Evolutionary conservation across 208 protist genomes (phyloP).

Genomic region (Trypanosomatidae sp.): DNA sequence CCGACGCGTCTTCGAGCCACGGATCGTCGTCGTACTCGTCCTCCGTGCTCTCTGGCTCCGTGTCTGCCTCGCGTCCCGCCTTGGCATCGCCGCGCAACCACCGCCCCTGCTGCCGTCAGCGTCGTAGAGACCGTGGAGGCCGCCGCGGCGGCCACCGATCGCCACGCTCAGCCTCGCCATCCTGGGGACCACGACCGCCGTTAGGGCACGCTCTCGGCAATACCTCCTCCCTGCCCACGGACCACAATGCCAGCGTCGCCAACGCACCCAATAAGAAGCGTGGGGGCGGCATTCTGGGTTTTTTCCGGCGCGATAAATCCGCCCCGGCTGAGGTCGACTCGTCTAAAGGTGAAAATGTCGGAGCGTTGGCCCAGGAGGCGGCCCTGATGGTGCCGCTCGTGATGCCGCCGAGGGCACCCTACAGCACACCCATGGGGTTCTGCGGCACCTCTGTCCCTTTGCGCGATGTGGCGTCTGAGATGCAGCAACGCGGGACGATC

Average conservation of each 20-base stretch:
- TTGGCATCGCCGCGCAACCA: slow-evolving; percentile 9
- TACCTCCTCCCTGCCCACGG: background rate
- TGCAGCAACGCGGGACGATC: background rate
- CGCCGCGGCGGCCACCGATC: slow-evolving; percentile 8
- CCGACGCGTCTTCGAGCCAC: background rate
- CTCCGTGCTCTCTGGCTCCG: slow-evolving; percentile 3
- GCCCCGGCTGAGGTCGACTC: background rate
- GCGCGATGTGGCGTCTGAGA: slow-evolving; percentile 4
- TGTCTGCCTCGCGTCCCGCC: background rate
- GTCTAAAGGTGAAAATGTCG: background rate
- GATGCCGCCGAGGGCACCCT: slow-evolving; percentile 17
- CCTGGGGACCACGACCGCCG: background rate
- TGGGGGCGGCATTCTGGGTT: slow-evolving; percentile 6
- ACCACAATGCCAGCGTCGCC: background rate
- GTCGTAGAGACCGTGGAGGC: slow-evolving; percentile 1
- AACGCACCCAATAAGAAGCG: slow-evolving; percentile 14
- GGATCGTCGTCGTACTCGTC: slow-evolving; percentile 1
- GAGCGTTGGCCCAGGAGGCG: background rate
- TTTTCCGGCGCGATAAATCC: slow-evolving; percentile 25
- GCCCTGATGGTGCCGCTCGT: background rate
- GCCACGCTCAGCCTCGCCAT: background rate
- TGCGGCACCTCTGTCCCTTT: background rate
- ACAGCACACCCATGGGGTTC: background rate
- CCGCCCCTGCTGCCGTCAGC: background rate
- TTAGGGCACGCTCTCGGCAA: background rate